phyloP scores from a whole-genome alignment of 768 basidiomycete genomes.

The Mycena olivaceomarginata region DNA sequence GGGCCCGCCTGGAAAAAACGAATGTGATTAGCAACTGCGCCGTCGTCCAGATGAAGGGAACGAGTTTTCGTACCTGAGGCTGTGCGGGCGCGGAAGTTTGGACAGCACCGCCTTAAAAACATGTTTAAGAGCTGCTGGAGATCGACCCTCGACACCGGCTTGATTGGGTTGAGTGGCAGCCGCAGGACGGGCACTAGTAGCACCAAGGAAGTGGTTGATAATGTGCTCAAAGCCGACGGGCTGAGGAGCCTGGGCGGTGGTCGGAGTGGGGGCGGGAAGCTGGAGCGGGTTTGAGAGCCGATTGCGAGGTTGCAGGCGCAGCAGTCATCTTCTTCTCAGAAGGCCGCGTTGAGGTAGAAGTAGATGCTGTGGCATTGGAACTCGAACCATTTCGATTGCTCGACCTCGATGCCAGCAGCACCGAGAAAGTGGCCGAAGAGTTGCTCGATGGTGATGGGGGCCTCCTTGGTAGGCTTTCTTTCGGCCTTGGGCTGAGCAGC shows the following conservation, averaged over 20 bases:
- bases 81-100: background rate
- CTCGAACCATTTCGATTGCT: conserved; percentile 21
- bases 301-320: background rate
- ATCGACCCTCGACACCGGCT: conserved; percentile 2
- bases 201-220: conserved; percentile 27
- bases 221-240: conserved; percentile 3
- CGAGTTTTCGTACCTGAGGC: conserved; percentile 1
- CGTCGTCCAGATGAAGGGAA: no score
- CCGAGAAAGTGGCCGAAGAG: conserved; percentile 40
- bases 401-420: conserved; percentile 10
- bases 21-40: no score
- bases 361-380: background rate
- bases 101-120: conserved; percentile 18
- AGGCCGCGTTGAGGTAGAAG: background rate
- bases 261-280: background rate
- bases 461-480: background rate
- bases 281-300: background rate
- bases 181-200: background rate
- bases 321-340: background rate
- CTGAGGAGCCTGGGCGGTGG: conserved; percentile 13
- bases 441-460: conserved; percentile 30
- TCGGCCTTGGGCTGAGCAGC: conserved; percentile 5
- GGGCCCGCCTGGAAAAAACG: background rate
- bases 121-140: conserved; percentile 39
- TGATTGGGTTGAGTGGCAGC: background rate